Evolutionary conservation across 2,329 filamentous ascomycete genomes (phyloP).

Genomic region (Arthrobotrys sphaeroides): DNA sequence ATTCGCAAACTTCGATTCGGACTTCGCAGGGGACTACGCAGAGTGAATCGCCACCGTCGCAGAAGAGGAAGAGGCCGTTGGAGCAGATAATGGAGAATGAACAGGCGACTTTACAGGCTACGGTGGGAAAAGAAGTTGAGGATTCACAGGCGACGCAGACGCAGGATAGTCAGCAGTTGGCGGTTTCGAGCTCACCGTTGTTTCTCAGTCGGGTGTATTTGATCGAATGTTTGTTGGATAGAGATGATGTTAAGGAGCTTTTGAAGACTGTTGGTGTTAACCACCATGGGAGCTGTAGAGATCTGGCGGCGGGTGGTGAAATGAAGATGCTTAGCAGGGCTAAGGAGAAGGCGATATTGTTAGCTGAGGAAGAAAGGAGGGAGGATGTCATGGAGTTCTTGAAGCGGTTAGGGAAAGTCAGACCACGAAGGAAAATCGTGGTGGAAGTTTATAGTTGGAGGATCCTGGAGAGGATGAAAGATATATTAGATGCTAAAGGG

Average conservation of each 20-base stretch:
- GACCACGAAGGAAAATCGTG: constrained; percentile 1
- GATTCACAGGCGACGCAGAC: not conserved
- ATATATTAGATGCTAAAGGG: not conserved
- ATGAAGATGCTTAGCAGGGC: not conserved
- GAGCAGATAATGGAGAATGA: constrained; percentile 36
- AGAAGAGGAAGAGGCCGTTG: constrained; percentile 29
- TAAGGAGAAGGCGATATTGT: constrained; percentile 27
- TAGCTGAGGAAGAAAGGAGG: constrained; percentile 39
- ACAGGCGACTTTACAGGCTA: not conserved
- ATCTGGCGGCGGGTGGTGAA: not conserved
- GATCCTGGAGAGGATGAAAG: constrained; percentile 49
- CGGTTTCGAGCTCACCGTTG: constrained; percentile 15
- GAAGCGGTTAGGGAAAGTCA: not conserved
- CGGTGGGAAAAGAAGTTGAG: not conserved
- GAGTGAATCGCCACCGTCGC: not conserved
- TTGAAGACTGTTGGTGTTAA: constrained; percentile 17
- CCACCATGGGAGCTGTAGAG: constrained; percentile 20
- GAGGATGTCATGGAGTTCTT: constrained; percentile 33
- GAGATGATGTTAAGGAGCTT: constrained; percentile 27
- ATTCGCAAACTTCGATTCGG: not conserved
- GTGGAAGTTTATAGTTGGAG: constrained; percentile 52
- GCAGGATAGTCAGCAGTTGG: constrained; percentile 10
- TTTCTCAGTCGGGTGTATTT: constrained; percentile 46
- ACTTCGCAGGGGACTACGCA: constrained; percentile 3
- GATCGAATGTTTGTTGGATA: constrained; percentile 39